Evolutionary conservation across 2,329 filamentous ascomycete species (phyloP), one percentile per base, ranked within the genome.

Genomic region (Aspergillus intermedius): DNA sequence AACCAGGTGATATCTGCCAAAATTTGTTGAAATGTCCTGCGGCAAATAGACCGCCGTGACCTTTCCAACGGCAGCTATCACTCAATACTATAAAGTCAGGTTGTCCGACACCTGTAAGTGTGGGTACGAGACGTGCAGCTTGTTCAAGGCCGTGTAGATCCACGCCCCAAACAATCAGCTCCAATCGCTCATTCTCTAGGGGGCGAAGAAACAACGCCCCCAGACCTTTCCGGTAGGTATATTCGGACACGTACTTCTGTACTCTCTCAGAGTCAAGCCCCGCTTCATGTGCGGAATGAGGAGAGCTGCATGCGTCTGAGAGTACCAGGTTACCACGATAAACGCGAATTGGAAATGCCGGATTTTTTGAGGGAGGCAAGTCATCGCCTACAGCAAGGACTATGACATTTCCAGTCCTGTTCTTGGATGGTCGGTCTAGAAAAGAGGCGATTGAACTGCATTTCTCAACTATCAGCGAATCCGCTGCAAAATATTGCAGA

Each of bases 401-500:
- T 42, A 82, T 72, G 7, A 74, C 49, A 56, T 80, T 81, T 13
- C 76, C 75, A 21, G 50, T 37, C 5, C 45, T 37, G 13, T 39
- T 45, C 34, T 41, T 23, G 10, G 44, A 39, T 40, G 49, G 49
- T 15, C 34, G 30, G 17, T 49, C 25, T 5, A 13, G 17, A 23
- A 45, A 13, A 7, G 22, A 4, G 8, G 23, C 13, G 22, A 49
- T 49, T n/a, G 45, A 39, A 5, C 49, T 48, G 45, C 60, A 58
- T 47, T 55, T 44, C 10, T 57, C 47, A 5, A 63, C 45, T 44
- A 80, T 71, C 6, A 65, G 54, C 2, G 74, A 67, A 54, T 81
- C 78, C 15, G 78, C 78, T 44, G 67, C 71, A 60, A 78, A 80
- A 56, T 82, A 82, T 57, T 82, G 79, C 51, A 76, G 71, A 3